These are phyloP conservation scores for Carpinus viminea DNA, from an alignment of 306 rosid species.

Conservation along the genomic window DNA sequence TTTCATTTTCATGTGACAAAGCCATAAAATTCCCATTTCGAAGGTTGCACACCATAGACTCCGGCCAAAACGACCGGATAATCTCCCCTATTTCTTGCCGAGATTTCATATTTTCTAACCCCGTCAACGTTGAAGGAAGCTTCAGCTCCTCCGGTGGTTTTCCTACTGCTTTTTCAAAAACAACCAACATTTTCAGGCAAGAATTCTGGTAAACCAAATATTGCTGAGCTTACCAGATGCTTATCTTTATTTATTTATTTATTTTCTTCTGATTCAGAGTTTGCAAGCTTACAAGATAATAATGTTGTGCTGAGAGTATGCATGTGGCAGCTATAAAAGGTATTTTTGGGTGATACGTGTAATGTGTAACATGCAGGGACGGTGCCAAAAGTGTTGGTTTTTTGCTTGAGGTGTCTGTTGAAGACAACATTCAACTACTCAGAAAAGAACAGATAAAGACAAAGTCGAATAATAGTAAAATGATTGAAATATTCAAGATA, in stretches of 20 bases:
- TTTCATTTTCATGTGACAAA: conserved; percentile 33
- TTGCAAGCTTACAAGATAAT: conserved; percentile 22
- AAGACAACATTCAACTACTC: not conserved
- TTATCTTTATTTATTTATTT: not conserved
- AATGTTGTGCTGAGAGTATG: conserved; percentile 16
- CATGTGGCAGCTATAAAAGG: conserved; percentile 37
- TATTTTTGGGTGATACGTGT: conserved; percentile 35
- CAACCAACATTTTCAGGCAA: conserved; percentile 45
- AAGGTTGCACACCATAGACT: conserved; percentile 41
- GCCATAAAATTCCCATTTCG: conserved; percentile 57
- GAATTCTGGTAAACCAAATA: not conserved
- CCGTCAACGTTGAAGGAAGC: conserved; percentile 33
- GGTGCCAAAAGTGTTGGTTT: conserved; percentile 14
- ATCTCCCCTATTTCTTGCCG: conserved; percentile 33
- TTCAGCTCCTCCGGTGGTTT: conserved; percentile 56
- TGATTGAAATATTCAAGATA: not conserved
- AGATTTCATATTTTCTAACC: conserved; percentile 30
- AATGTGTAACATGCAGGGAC: conserved; percentile 25
- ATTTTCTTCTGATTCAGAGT: not conserved
- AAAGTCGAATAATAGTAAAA: not conserved
- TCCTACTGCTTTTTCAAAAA: conserved; percentile 49
- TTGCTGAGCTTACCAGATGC: not conserved
- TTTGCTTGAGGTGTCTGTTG: not conserved
- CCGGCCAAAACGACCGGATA: conserved; percentile 38
- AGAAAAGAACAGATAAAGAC: not conserved